These are phyloP conservation scores for Aspergillus sp. DNA, from an alignment of 2,329 filamentous ascomycete species.

Conservation along the genomic window DNA sequence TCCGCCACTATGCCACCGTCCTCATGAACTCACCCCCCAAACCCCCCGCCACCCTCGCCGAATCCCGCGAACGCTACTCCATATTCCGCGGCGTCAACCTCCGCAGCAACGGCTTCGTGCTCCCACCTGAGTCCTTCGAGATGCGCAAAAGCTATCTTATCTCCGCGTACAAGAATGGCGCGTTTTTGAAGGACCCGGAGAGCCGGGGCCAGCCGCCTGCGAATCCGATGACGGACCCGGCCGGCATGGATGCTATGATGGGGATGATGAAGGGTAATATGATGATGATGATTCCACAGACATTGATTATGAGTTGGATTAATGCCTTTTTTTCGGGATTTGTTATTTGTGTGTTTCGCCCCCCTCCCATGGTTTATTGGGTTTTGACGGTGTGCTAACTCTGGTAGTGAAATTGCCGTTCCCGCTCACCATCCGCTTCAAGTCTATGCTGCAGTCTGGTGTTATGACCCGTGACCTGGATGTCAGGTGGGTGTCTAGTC, in stretches of 20 bases:
- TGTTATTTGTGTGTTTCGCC: slow-evolving; percentile 82
- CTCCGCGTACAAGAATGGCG: slow-evolving; percentile 73
- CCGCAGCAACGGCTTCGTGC: slow-evolving; percentile 72
- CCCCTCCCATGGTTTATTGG: background rate
- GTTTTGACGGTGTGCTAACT: slow-evolving; percentile 2
- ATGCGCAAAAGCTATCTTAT: slow-evolving; percentile 73
- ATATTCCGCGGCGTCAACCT: slow-evolving; percentile 79
- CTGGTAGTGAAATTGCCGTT: slow-evolving; percentile 84
- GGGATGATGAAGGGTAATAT: slow-evolving; percentile 99
- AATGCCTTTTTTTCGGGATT: slow-evolving; percentile 98
- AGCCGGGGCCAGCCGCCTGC: slow-evolving; percentile 76
- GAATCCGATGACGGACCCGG: slow-evolving; percentile 92
- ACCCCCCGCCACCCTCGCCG: slow-evolving; percentile 55
- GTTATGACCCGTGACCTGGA: slow-evolving; percentile 95
- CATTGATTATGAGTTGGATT: slow-evolving; percentile 99
- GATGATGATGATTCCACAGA: slow-evolving; percentile 99
- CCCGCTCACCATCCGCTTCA: slow-evolving; percentile 96
- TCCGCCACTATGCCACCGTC: slow-evolving; percentile 94
- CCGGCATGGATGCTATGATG: slow-evolving; percentile 99
- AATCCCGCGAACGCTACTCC: slow-evolving; percentile 71
- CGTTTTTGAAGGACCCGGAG: slow-evolving; percentile 84
- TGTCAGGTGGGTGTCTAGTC: slow-evolving; percentile 94
- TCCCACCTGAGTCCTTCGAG: slow-evolving; percentile 72
- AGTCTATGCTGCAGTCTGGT: slow-evolving; percentile 97
- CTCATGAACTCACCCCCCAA: slow-evolving; percentile 82